phyloP scores from a whole-genome alignment of 768 basidiomycete species.

The Mycena capillaripes region DNA sequence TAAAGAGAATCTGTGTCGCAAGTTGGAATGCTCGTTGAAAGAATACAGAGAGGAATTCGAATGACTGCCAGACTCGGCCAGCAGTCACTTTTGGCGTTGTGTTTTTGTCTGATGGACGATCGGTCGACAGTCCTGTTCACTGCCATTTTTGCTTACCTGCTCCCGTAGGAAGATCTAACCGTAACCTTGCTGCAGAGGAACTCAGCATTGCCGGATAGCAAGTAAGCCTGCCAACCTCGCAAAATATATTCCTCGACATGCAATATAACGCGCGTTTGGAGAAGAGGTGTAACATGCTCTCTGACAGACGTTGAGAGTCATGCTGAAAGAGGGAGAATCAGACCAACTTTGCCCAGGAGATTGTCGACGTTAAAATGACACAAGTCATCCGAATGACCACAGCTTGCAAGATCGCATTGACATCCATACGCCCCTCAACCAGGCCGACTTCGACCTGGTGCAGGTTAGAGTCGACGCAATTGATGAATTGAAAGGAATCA shows the following conservation, averaged over 20 bases:
- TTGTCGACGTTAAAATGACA: background rate
- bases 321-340: background rate
- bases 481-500: no score
- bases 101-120: no score
- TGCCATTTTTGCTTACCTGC: background rate
- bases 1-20: constrained; percentile 4
- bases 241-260: constrained; percentile 15
- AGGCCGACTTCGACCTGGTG: constrained; percentile 23
- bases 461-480: no score
- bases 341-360: background rate
- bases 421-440: background rate
- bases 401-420: background rate
- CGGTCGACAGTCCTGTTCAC: no score
- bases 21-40: background rate
- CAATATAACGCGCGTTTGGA: background rate
- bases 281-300: background rate
- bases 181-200: background rate
- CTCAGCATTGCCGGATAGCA: no score
- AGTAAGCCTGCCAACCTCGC: background rate
- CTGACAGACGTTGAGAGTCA: background rate
- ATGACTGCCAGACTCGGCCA: no score
- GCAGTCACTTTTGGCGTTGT: no score
- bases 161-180: constrained; percentile 12
- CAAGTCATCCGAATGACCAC: background rate
- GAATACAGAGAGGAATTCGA: background rate